These are phyloP conservation scores for Patellaria atrata DNA, from an alignment of 495 filamentous ascomycete genomes.

Conservation along the genomic window DNA sequence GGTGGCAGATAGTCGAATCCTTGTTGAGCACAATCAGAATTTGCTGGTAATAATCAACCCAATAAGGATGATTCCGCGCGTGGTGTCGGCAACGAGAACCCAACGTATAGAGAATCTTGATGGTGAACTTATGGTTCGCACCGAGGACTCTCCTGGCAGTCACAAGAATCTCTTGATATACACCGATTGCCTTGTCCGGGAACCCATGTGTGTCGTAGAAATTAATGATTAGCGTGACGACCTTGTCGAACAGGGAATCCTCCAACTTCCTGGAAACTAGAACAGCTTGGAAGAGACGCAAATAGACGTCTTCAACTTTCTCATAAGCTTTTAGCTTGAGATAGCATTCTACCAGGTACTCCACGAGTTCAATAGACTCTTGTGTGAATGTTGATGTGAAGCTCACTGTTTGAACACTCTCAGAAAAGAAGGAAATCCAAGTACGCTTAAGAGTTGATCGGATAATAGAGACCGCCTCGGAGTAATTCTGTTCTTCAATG, in stretches of 20 bases:
- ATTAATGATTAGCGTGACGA: conserved; percentile 2
- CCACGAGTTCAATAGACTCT: conserved; percentile 14
- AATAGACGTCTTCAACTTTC: conserved; percentile 13
- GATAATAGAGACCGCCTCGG: conserved; percentile 10
- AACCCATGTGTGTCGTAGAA: conserved; percentile 16
- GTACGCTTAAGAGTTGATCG: conserved; percentile 9
- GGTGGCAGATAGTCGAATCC: conserved; percentile 10
- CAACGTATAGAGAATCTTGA: conserved; percentile 10
- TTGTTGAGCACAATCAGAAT: conserved; percentile 10
- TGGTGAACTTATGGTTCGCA: conserved; percentile 5
- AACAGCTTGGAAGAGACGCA: conserved; percentile 12
- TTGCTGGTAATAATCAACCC: conserved; percentile 15
- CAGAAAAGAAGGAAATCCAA: conserved; percentile 9
- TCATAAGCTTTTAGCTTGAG: conserved; percentile 5
- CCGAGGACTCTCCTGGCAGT: conserved; percentile 6
- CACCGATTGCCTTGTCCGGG: conserved; percentile 10
- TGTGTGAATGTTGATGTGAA: conserved; percentile 11
- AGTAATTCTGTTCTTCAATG: conserved; percentile 11
- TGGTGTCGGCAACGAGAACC: conserved; percentile 6
- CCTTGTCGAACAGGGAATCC: conserved; percentile 11
- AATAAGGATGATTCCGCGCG: conserved; percentile 11
- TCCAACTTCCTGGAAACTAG: conserved; percentile 5
- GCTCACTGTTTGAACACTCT: conserved; percentile 8
- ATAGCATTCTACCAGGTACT: conserved; percentile 9
- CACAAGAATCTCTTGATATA: conserved; percentile 13